Base-by-base conservation (phyloP, 768 basidiomycete genomes). In the Rhizopogon vesiculosus region DNA sequence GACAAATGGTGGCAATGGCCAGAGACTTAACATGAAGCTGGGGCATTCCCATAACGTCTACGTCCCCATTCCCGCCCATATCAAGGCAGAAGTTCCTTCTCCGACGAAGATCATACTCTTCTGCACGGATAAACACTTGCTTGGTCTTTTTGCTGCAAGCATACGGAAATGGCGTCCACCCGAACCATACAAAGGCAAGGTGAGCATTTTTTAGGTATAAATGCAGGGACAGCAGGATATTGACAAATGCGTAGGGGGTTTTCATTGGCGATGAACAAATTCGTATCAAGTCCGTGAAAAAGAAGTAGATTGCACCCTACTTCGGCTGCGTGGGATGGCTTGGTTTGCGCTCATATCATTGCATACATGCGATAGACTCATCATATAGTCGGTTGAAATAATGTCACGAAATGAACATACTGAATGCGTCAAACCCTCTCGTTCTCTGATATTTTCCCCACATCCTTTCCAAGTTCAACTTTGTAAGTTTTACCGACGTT, bases 101-200 rank as follows among this genome's bases (percentile, higher is more conserved):
- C 83, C 96, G 7, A 97, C 93, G 1, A 89, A 90, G 73, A 93
- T 98, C 55, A 69, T 86, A 31, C 72, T 98, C 25, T 79, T 74
- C 19, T 93, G 94, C 62, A 89, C 83, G 53, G 89, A 97, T 75
- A 98, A 98, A 70, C 89, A 97, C 63, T 73, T 78, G 46, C 69
- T 99, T 56, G 93, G 93, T 1, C 76, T 91, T 60, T 96, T 96
- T 67, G 90, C 93, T 0, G 93, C 95, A 5, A 82, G 85, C 60
- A 86, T 98, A 25, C 78, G 94, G 59, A 80, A 79, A 56, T 87
- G 86, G 74, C 82, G 96, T 63, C 87, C 87, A 62, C 96, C 96
- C 19, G 96, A 99, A 68, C 95, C 94, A 15, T 99, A 98, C 74
- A 93, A 98, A 74, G 96, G 94, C 68, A 98, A 98, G 82, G 94